A percentile compares a stretch with the other conserved stretches of the same genome.
Evolutionary conservation across 306 rosid species (phyloP).

Genomic region (Macrotyloma uniflorum): DNA sequence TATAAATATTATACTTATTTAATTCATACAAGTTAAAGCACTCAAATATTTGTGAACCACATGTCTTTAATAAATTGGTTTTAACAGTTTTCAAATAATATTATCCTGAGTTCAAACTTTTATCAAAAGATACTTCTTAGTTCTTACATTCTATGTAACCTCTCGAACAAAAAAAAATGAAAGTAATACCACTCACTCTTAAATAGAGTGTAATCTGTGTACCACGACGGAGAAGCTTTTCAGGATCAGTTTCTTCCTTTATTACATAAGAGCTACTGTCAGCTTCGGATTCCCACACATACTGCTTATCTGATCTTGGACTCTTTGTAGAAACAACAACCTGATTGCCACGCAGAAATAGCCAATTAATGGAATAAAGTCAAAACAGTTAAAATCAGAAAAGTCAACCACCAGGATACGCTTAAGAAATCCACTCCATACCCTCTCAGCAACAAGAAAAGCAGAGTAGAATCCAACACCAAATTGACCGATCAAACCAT

Average conservation of each 20-base stretch:
- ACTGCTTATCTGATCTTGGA: slow-evolving; percentile 92
- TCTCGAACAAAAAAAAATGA: slow-evolving; percentile 6
- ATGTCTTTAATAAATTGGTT: background rate
- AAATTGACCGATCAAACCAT: slow-evolving; percentile 91
- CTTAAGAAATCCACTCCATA: slow-evolving; percentile 35
- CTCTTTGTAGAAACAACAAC: slow-evolving; percentile 94
- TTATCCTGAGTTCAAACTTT: slow-evolving; percentile 4
- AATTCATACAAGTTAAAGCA: background rate
- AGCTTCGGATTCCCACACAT: slow-evolving; percentile 87
- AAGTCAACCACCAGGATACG: background rate
- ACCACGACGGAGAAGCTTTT: slow-evolving; percentile 77
- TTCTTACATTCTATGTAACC: background rate
- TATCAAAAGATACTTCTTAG: background rate
- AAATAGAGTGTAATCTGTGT: slow-evolving; percentile 88
- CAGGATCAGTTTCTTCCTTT: slow-evolving; percentile 92
- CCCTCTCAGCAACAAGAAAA: slow-evolving; percentile 98
- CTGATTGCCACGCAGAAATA: slow-evolving; percentile 51
- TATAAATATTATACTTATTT: background rate
- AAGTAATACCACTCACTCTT: slow-evolving; percentile 56
- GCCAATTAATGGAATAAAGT: slow-evolving; percentile 38
- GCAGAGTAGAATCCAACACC: slow-evolving; percentile 99
- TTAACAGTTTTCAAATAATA: background rate
- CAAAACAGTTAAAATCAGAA: background rate
- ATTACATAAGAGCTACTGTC: slow-evolving; percentile 90
- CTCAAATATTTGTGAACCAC: background rate